Base-by-base conservation (phyloP, 345 rosid species). In the Populus davidiana region DNA sequence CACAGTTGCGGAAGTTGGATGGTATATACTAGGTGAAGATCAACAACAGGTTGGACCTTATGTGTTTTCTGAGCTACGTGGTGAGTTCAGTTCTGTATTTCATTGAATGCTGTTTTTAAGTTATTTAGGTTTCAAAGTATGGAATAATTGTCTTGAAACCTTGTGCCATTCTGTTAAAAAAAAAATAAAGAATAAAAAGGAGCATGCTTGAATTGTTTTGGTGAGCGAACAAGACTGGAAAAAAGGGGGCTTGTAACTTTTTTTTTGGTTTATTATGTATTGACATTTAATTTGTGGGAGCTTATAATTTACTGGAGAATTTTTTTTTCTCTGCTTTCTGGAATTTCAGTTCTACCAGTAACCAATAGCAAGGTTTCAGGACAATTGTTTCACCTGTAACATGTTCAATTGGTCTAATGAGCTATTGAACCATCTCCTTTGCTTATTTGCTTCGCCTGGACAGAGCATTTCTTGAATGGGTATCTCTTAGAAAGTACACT, bases 401-500 rank as follows among this genome's bases (percentile, higher is more conserved):
- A 74, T 78, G 85, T 85, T 86, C 82, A 75, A 70, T 85, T 79
- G 83, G 81, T 83, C 79, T 91, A 80, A 80, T 17, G 75, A 77
- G 89, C 83, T 87, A 82, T 75, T 82, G 84, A 86, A 72, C 81
- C 72, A 44, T 86, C 77, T 85, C 36, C 82, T 85, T 88, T 83
- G 79, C 82, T 80, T 81, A 38, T 84, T 89, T 83, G 76, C 84
- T 85, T 84, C 82, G 74, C 83, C 80, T 90, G 88, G 84, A 82
- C 97, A 96, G 97, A 90, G 86, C 98, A 94, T 86, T 92, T 90
- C 85, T 78, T 78, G 72, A 88, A 88, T 27, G 98, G 99, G 74
- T 96, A 86, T 76, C 79, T 96, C 78, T 80, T 84, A 50, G 94
- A 85, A 86, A 88, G 75, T 78, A 91, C 96, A 10, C 87, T 91